A percentile compares a stretch with the other conserved stretches of the same genome.
These are phyloP conservation scores for Leishmania lainsoni DNA, from an alignment of 208 protist species.

Conservation along the genomic window DNA sequence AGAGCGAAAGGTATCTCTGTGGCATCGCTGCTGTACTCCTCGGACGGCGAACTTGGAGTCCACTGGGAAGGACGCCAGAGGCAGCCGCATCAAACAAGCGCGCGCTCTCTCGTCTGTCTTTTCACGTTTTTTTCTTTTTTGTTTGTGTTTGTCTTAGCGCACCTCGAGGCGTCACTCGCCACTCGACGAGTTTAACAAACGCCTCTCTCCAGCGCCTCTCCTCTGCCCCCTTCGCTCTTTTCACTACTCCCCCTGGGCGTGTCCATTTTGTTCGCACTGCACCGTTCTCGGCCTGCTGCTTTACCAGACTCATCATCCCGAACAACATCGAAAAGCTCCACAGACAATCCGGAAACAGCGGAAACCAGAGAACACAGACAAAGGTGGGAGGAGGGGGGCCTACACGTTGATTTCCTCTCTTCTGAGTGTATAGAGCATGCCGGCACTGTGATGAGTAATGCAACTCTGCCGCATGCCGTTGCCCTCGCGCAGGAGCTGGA, in stretches of 20 bases:
- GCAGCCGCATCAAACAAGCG: too few relatives aligned
- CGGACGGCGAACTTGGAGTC: neutral
- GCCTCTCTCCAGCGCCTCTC: neutral
- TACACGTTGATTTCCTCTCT: neutral
- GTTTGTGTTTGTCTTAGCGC: too few relatives aligned
- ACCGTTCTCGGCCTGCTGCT: neutral
- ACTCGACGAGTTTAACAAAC: neutral
- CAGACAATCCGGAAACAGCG: neutral
- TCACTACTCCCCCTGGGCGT: neutral
- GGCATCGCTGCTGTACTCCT: neutral
- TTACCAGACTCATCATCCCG: neutral
- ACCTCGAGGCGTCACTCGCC: neutral
- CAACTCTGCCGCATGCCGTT: slow-evolving; percentile 11
- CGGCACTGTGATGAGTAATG: neutral
- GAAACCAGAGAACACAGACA: neutral
- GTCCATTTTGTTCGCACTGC: neutral
- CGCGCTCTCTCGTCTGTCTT: too few relatives aligned
- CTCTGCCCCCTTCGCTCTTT: neutral
- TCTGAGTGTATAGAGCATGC: neutral
- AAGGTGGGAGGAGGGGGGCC: neutral
- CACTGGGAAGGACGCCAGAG: too few relatives aligned
- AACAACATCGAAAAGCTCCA: neutral
- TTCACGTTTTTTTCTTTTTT: neutral
- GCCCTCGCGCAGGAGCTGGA: slow-evolving; percentile 24
- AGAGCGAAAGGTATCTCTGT: neutral